Percentiles rank a stretch among this genome's conserved stretches.
Evolutionary conservation across 2,329 filamentous ascomycete genomes (phyloP).

Genomic region (Penicillium sp.): DNA sequence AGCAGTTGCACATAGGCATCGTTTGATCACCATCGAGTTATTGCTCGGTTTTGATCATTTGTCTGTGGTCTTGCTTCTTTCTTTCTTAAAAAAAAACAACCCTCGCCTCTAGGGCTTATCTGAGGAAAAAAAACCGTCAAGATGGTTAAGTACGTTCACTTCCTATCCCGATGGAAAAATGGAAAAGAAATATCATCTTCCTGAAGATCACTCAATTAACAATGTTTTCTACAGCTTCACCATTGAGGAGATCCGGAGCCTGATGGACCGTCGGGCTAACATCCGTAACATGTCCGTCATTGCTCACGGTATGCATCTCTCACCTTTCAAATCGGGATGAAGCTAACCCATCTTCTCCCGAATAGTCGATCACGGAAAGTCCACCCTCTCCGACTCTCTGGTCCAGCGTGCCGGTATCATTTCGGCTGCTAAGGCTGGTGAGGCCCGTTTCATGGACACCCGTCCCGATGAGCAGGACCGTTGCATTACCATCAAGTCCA

Average conservation of each 20-base stretch:
- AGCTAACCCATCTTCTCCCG: conserved; percentile 7
- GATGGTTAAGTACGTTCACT: conserved; percentile 94
- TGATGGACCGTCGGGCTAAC: conserved; percentile 55
- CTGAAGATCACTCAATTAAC: conserved; percentile 26
- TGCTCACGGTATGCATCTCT: conserved; percentile 70
- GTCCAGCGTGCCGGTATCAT: conserved; percentile 99
- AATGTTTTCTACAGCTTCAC: conserved; percentile 69
- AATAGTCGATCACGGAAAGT: conserved; percentile 97
- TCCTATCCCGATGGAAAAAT: neutral
- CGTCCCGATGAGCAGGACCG: conserved; percentile 97
- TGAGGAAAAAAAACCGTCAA: conserved; percentile 64
- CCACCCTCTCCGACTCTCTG: conserved; percentile 97
- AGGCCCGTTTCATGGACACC: conserved; percentile 93
- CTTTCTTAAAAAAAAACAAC: conserved; percentile 11
- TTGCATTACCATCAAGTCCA: conserved; percentile 99
- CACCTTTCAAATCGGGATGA: neutral
- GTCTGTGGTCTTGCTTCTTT: conserved; percentile 35
- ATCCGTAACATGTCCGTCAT: conserved; percentile 99
- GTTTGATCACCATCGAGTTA: conserved; percentile 43
- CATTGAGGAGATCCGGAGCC: conserved; percentile 66
- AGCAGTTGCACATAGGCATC: conserved; percentile 39
- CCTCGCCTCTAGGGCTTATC: conserved; percentile 41
- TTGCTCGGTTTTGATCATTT: conserved; percentile 42
- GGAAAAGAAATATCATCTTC: neutral
- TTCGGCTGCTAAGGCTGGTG: conserved; percentile 93